phyloP scores from a whole-genome alignment of 2,329 filamentous ascomycete species.

The Periconia macrospinosa region DNA sequence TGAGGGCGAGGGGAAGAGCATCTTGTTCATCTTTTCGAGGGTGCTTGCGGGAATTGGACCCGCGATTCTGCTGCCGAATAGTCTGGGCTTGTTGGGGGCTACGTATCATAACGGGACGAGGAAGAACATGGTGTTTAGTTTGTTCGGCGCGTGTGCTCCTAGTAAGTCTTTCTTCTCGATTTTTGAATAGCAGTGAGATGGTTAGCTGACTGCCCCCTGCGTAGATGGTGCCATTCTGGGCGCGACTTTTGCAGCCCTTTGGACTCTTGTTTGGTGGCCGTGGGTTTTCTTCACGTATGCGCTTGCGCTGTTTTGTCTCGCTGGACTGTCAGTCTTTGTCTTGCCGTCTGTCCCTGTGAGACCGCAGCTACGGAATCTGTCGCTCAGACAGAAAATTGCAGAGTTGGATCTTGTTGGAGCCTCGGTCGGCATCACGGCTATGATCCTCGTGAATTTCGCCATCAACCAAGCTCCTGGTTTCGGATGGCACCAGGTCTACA shows the following conservation, averaged over 20 bases:
- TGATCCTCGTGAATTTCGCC: slow-evolving; percentile 67
- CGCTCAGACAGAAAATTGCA: slow-evolving; percentile 23
- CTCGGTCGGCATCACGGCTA: slow-evolving; percentile 54
- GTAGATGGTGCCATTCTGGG: slow-evolving; percentile 36
- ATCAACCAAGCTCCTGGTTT: slow-evolving; percentile 67
- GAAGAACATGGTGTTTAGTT: slow-evolving; percentile 63
- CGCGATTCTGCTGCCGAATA: slow-evolving; percentile 66
- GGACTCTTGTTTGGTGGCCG: slow-evolving; percentile 54
- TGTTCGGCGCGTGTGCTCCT: slow-evolving; percentile 55
- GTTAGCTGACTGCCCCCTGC: background rate
- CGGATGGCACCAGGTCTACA: slow-evolving; percentile 60
- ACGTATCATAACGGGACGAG: slow-evolving; percentile 59
- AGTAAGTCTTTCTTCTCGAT: background rate
- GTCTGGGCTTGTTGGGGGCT: slow-evolving; percentile 62
- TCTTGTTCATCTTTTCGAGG: slow-evolving; percentile 42
- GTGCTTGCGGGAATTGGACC: slow-evolving; percentile 58
- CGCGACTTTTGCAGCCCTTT: slow-evolving; percentile 44
- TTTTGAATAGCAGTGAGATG: background rate
- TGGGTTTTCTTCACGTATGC: slow-evolving; percentile 54
- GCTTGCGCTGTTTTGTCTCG: slow-evolving; percentile 43
- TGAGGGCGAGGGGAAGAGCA: slow-evolving; percentile 20
- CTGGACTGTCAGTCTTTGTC: slow-evolving; percentile 40
- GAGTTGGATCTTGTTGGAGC: slow-evolving; percentile 51
- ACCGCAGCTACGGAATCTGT: slow-evolving; percentile 9
- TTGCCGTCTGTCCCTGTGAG: slow-evolving; percentile 42